phyloP scores from a whole-genome alignment of 768 basidiomycete genomes.

The Trichaptum fuscoviolaceum region DNA sequence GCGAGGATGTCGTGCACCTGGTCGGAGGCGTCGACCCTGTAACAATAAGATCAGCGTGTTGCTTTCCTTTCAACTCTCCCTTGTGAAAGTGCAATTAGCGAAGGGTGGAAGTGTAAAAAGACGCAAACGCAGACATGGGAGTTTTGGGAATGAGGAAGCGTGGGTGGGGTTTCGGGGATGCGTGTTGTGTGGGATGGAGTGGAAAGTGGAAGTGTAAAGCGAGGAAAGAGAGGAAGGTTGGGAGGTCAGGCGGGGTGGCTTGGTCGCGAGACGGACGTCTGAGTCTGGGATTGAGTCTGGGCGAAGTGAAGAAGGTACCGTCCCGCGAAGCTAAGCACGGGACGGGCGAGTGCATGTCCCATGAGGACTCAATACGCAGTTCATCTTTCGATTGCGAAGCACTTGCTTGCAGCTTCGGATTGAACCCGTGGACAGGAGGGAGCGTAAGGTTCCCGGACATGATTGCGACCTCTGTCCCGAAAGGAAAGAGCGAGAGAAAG shows the following conservation, averaged over 20 bases:
- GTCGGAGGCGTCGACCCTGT: conserved; percentile 89
- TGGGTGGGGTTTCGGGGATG: not conserved
- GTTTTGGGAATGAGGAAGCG: conserved; percentile 7
- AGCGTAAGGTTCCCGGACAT: no score
- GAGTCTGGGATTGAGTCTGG: no score
- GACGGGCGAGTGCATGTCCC: not conserved
- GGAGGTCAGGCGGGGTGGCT: conserved; percentile 17
- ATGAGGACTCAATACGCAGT: not conserved
- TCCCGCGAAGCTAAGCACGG: not conserved
- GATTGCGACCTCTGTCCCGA: no score
- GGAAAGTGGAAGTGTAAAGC: conserved; percentile 5
- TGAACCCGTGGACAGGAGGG: not conserved
- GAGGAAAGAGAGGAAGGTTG: conserved; percentile 13
- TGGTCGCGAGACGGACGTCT: not conserved
- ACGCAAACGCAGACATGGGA: no score
- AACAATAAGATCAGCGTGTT: conserved; percentile 10
- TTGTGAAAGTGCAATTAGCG: no score
- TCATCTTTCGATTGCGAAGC: not conserved
- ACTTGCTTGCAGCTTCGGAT: not conserved
- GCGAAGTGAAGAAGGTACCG: not conserved
- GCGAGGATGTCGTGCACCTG: conserved; percentile 78
- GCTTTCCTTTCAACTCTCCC: no score
- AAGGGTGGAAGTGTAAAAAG: no score
- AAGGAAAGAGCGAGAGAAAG: not conserved
- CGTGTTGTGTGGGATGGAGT: no score